These are phyloP conservation scores for Heimioporus retisporus DNA, from an alignment of 1,284 basidiomycete genomes.

Conservation along the genomic window DNA sequence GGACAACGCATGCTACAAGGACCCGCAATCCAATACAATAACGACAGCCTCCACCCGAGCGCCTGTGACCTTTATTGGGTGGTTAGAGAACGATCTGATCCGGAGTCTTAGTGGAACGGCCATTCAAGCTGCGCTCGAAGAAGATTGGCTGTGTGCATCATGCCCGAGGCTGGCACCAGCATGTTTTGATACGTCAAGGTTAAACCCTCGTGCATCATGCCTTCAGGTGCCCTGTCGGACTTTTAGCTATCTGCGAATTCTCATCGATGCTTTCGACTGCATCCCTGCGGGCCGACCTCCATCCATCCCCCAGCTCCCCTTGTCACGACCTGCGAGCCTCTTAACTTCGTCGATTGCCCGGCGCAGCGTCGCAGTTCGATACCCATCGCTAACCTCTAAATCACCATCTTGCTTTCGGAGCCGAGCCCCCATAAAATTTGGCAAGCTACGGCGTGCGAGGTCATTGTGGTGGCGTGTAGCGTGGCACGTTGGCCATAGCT, in stretches of 20 bases:
- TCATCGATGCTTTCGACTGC: conserved; percentile 12
- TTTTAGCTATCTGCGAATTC: conserved; percentile 12
- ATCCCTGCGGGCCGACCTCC: conserved; percentile 2
- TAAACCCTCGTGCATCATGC: conserved; percentile 10
- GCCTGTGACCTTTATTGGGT: conserved; percentile 6
- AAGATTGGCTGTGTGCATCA: conserved; percentile 1
- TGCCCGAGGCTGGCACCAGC: conserved; percentile 10
- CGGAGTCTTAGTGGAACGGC: not conserved
- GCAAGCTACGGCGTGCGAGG: not conserved
- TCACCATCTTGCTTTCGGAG: not conserved
- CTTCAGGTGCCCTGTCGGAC: not conserved
- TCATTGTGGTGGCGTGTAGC: not conserved
- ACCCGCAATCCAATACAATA: too few species aligned
- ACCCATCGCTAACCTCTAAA: not conserved
- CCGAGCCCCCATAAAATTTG: too few species aligned
- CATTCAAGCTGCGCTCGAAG: not conserved
- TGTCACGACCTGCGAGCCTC: not conserved
- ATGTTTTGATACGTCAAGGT: conserved; percentile 16
- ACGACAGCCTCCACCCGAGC: not conserved
- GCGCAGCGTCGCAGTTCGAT: conserved; percentile 2
- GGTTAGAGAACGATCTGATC: conserved; percentile 20
- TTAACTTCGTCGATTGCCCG: not conserved
- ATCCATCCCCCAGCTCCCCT: not conserved
- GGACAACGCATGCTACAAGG: conserved; percentile 13
- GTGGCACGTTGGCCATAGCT: not conserved